Percentiles rank a stretch among this genome's conserved stretches.
Conservation (phyloP, 1,284 basidiomycete genomes). For the Somion occarium region DNA sequence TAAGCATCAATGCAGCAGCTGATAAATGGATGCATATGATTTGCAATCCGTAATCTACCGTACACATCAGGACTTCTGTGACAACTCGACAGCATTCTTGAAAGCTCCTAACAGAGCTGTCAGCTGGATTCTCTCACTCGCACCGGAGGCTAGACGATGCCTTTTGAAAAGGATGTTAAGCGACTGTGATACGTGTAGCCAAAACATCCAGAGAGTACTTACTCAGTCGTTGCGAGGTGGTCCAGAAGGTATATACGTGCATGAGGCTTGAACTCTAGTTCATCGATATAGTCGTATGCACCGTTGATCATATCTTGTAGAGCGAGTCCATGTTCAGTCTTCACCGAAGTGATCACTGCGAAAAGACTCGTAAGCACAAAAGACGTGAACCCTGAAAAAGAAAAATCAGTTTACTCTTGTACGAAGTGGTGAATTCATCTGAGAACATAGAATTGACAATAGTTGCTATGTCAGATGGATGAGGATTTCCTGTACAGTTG, state of each 20-base stretch:
- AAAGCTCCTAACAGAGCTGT: constrained; percentile 91
- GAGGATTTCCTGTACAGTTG: constrained; percentile 94
- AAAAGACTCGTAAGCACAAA: constrained; percentile 1
- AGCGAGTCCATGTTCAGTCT: constrained; percentile 90
- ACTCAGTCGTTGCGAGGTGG: constrained; percentile 89
- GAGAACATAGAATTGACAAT: constrained; percentile 96
- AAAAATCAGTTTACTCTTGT: constrained; percentile 53
- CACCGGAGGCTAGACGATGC: constrained; percentile 89
- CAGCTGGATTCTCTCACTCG: constrained; percentile 92
- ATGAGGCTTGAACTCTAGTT: constrained; percentile 80
- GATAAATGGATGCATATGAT: no score
- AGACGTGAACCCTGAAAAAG: not conserved
- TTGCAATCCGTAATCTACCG: no score
- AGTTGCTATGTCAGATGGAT: constrained; percentile 89
- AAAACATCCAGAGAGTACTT: constrained; percentile 27
- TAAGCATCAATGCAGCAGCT: no score
- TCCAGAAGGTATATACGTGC: constrained; percentile 92
- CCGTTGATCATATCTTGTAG: constrained; percentile 94
- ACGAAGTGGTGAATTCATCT: constrained; percentile 93
- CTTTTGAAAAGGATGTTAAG: no score
- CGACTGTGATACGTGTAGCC: not conserved
- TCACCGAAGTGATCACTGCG: constrained; percentile 82
- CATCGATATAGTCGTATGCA: constrained; percentile 87
- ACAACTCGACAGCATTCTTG: constrained; percentile 86
- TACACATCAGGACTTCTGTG: no score